Conservation (phyloP, 805 yeast species). For the Myxozyma mucilagina region DNA sequence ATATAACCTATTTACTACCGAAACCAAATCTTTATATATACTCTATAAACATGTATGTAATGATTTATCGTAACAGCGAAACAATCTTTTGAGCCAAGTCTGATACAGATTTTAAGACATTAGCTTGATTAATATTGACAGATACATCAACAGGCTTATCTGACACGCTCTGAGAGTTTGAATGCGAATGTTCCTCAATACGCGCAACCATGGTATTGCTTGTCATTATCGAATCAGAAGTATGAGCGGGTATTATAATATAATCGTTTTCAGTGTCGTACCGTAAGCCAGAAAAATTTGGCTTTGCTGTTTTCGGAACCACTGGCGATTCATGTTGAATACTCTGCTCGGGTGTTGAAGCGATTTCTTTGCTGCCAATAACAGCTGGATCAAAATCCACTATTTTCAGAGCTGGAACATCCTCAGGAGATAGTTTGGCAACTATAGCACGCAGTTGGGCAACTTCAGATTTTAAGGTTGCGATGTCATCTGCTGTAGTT, state of each 20-base stretch:
- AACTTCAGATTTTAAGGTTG: slow-evolving; percentile 68
- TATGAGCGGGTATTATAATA: slow-evolving; percentile 7
- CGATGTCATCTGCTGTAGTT: slow-evolving; percentile 69
- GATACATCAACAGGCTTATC: neutral
- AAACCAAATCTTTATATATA: neutral
- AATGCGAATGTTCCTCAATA: neutral
- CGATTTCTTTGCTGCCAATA: neutral
- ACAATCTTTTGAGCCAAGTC: neutral
- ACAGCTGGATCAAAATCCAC: neutral
- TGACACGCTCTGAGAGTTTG: neutral
- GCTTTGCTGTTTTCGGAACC: neutral
- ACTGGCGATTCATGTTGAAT: neutral
- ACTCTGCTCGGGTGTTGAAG: neutral
- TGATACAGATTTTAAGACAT: neutral
- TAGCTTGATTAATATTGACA: neutral
- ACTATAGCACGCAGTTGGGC: slow-evolving; percentile 44
- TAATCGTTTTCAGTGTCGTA: neutral
- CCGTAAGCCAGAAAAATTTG: slow-evolving; percentile 3
- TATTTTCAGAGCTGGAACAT: slow-evolving; percentile 1
- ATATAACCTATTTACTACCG: neutral
- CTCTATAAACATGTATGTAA: too few species aligned
- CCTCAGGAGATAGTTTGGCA: slow-evolving; percentile 12
- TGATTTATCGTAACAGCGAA: neutral
- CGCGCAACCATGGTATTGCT: slow-evolving; percentile 8
- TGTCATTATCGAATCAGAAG: neutral